Base-by-base conservation (phyloP, 2,329 filamentous ascomycete genomes). In the Penicillium expansum region DNA sequence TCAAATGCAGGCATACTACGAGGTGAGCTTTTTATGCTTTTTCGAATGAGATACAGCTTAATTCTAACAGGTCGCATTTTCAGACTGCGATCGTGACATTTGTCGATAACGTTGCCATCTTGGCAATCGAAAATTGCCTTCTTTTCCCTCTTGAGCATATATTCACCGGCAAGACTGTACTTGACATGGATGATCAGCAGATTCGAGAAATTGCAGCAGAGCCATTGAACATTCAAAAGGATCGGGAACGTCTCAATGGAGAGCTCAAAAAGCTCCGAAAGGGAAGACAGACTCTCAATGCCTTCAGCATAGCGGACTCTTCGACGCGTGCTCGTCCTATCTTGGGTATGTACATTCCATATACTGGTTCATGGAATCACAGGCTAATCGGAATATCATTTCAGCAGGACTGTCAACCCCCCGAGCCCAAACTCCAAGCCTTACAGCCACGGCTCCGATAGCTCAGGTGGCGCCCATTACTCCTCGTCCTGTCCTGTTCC, bases 41-140 rank as follows among this genome's bases (percentile, higher is more conserved):
- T 42, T 43, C 4, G 5, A 29, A 29, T 43, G 22, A 22, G 30
- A 29, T 18, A 38, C 2, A 37, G 29, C 8, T 20, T 30, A 29
- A 9, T 22, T n/a, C 30, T 47, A 39, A 48, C 9, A 27, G 39
- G 20, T 16, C 49, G 14, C 8, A 47, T 7, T 14, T 42, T 3
- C 20, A 64, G 65, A 64, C 58, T 64, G 75, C 77, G 1, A 68
- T 77, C 3, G 62, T 75, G 13, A 78, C 75, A 0, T 81, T 83
- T 47, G 70, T 77, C 3, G 77, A 83, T 4, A 81, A 81, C 20
- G 68, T 83, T 10, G 71, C 77, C 18, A 80, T 74, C n/a, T 69
- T 82, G 0, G 80, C 74, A 0, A 70, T 81, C 0, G 81, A 83
- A 60, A 78, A 77, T 32, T 81, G 78, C 43, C 74, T 83, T 0